Base-by-base conservation (phyloP, 345 rosid species). In the Acer saccharum region DNA sequence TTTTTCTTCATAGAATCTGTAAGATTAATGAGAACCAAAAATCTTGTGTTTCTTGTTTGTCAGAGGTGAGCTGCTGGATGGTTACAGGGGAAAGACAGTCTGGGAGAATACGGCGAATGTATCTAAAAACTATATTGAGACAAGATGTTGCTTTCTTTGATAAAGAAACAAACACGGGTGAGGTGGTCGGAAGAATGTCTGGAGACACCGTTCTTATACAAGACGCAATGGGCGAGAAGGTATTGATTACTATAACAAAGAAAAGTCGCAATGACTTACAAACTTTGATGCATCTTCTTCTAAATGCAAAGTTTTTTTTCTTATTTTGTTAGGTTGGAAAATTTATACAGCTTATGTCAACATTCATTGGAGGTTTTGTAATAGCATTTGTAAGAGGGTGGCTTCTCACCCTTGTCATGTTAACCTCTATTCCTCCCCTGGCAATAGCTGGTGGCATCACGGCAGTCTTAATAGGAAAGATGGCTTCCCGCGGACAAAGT, bases 161-260 rank as follows among this genome's bases (percentile, higher is more conserved):
- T 39, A 80, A 84, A 65, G 97, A 93, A 84, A 88, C 97, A 46
- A 94, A 87, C 79, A 91, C 97, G 0, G 97, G 98, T 17, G 98
- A 94, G 87, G 97, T 94, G 20, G 85, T 94, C 11, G 91, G 94
- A n/a, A 90, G 98, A 82, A 94, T 94, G 98, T 94, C 98, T 4
- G 97, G 98, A 29, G 98, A 94, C 83, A 94, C 97, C 1, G 98
- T 91, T 61, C 91, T 94, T 41, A 94, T 94, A 69, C 97, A 93
- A 83, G 97, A 94, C 20, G 98, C 98, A 57, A 94, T 94, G 97
- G 98, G 98, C 10, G 98, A 94, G 80, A 94, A 93, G 92, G 98
- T 94, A 81, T 44, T 5, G n/a, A 43, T 20, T 32, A 62, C 76
- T 58, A 29, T 20, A 29, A 12, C 23, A 10, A 23, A 39, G 44